Percentiles rank a stretch among this genome's conserved stretches.
phyloP scores from a whole-genome alignment of 306 rosid genomes.

The Senna tora region DNA sequence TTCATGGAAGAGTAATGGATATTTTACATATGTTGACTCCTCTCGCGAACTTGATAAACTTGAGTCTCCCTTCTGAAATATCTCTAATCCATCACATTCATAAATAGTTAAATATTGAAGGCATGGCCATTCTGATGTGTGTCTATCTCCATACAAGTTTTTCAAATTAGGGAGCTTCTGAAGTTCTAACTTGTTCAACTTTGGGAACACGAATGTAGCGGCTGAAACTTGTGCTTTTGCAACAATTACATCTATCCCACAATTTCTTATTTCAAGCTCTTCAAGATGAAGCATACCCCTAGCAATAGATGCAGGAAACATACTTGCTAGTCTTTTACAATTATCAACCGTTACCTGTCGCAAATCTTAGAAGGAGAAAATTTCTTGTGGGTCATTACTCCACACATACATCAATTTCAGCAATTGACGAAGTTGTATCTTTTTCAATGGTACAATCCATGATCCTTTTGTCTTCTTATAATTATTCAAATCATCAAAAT shows the following conservation, averaged over 20 bases:
- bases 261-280: no score
- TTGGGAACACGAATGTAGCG: fast-evolving
- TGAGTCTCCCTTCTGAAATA: background rate
- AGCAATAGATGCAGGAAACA: no score
- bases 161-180: no score
- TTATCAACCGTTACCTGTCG: fast-evolving
- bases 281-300: no score
- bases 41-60: background rate
- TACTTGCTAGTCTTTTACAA: no score
- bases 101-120: background rate
- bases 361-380: background rate
- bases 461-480: background rate
- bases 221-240: background rate
- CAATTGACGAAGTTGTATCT: background rate
- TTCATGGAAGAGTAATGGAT: background rate
- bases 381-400: no score
- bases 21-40: background rate
- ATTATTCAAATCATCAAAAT: background rate
- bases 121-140: background rate
- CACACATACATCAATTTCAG: background rate
- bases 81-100: background rate
- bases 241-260: no score
- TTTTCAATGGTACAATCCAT: background rate
- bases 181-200: background rate
- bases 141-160: no score